Evolutionary conservation across 768 basidiomycete species (phyloP), one percentile per base, ranked within the genome.

Genomic region (Pulveroboletus ravenelii): DNA sequence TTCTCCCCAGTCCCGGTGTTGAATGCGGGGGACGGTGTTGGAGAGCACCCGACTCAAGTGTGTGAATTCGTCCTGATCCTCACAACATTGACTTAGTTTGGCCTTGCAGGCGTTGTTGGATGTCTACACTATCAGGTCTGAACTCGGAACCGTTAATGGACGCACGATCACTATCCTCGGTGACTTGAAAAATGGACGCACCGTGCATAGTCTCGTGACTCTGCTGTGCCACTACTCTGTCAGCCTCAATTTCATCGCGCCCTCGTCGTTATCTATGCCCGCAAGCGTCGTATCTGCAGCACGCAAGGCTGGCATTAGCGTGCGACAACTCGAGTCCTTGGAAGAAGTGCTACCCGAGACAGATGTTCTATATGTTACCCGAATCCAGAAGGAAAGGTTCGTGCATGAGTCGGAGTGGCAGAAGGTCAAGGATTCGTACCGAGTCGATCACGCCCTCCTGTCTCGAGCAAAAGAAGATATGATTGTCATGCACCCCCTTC

Each of bases 401-500:
- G 73, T 77, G 49, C 84, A 64, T 60, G 85, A 87, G 59, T 74
- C 70, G 30, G 95, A 94, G 65, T 99, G 93, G 90, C 74, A 85
- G 56, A 78, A 83, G 41, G 92, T 96, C 60, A 96, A 92, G 74
- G 89, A 95, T 64, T 81, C 85, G 14, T 98, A 95, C 67, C 77
- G 92, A 31, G 82, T 99, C 48, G 92, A 98, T 69, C 96, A 98
- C 63, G 89, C 94, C 10, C 82, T 98, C 30, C 77, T 99, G 25
- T 84, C 93, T 6, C 78, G 89, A 38, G 95, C 96, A 10, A 98
- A 98, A 74, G 87, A 91, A 56, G 89, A 93, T 47, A 92, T 96
- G 84, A 97, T 98, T 51, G 93, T 98, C 57, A 95, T 99, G 93
- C 96, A 99, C 69, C 96, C 96, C n/a, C 75, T 99, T 18, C 96